These are phyloP conservation scores for Syncephalis fuscata DNA, from an alignment of 371 early-diverging fungal genomes.

Conservation along the genomic window DNA sequence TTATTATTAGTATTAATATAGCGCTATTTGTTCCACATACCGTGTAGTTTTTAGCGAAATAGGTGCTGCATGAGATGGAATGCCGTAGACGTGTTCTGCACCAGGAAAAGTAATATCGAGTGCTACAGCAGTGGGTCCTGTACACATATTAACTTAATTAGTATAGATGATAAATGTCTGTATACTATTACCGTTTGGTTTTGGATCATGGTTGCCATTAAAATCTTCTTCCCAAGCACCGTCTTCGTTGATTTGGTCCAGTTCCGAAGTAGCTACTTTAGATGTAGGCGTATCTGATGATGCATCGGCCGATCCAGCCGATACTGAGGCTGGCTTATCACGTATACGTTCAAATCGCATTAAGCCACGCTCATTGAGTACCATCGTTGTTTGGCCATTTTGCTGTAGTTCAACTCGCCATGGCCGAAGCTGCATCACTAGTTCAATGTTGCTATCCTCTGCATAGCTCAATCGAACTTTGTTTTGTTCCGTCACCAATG, in stretches of 20 bases:
- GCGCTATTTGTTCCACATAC: conserved; percentile 4
- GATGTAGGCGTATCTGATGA: conserved; percentile 13
- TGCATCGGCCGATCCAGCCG: conserved; percentile 5
- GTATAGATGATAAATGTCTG: background rate
- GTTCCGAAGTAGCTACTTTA: conserved; percentile 13
- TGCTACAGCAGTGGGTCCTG: conserved; percentile 82
- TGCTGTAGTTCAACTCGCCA: conserved; percentile 46
- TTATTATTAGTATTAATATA: background rate
- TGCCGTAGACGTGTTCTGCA: conserved; percentile 77
- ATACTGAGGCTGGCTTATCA: conserved; percentile 25
- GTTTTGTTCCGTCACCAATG: no score
- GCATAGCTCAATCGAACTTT: no score
- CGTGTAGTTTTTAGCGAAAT: conserved; percentile 72
- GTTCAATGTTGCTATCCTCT: conserved; percentile 11
- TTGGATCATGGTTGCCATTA: conserved; percentile 69
- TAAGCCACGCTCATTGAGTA: conserved; percentile 69
- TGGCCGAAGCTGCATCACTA: conserved; percentile 35
- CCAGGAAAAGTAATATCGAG: conserved; percentile 85
- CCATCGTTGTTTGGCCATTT: conserved; percentile 34
- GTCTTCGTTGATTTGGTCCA: conserved; percentile 30
- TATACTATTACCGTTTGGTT: conserved; percentile 57
- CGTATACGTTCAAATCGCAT: conserved; percentile 75
- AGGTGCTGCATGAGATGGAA: conserved; percentile 85
- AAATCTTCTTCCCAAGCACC: conserved; percentile 82
- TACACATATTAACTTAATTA: background rate